phyloP scores from a whole-genome alignment of 768 basidiomycete genomes.

The Mycena filopes region DNA sequence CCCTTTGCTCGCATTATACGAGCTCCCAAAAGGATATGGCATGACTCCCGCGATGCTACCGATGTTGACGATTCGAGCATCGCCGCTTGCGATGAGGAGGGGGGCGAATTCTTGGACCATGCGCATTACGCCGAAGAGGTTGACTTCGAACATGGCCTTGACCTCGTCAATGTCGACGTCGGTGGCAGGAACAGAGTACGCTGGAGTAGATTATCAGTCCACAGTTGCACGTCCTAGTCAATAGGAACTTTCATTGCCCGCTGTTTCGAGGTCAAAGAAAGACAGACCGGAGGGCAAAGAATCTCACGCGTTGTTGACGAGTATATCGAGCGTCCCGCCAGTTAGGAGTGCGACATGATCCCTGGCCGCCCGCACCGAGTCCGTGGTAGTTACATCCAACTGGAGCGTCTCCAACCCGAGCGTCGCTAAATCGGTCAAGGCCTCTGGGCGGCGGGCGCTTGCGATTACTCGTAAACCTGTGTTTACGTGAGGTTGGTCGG shows the following conservation, averaged over 20 bases:
- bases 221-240: too few relatives aligned
- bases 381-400: conserved; percentile 39
- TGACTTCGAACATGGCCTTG: conserved; percentile 42
- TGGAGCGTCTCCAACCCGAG: conserved; percentile 36
- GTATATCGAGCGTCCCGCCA: conserved; percentile 41
- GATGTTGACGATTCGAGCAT: conserved; percentile 43
- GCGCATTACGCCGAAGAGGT: conserved; percentile 44
- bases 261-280: conserved; percentile 9
- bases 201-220: too few relatives aligned
- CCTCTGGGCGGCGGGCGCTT: conserved; percentile 37
- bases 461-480: conserved; percentile 42
- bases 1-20: conserved; percentile 43
- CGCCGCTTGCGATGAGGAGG: conserved; percentile 39
- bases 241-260: conserved; percentile 13
- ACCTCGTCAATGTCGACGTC: conserved; percentile 39
- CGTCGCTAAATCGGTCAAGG: conserved; percentile 35
- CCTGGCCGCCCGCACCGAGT: conserved; percentile 28
- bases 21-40: conserved; percentile 41
- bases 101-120: conserved; percentile 45
- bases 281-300: background rate
- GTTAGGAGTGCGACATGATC: conserved; percentile 33
- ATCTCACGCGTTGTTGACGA: conserved; percentile 35
- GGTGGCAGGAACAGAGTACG: conserved; percentile 34
- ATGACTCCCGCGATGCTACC: conserved; percentile 42
- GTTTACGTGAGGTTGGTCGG: too few relatives aligned